Conservation (phyloP, 306 rosid species). For the Sesbania bispinosa region DNA sequence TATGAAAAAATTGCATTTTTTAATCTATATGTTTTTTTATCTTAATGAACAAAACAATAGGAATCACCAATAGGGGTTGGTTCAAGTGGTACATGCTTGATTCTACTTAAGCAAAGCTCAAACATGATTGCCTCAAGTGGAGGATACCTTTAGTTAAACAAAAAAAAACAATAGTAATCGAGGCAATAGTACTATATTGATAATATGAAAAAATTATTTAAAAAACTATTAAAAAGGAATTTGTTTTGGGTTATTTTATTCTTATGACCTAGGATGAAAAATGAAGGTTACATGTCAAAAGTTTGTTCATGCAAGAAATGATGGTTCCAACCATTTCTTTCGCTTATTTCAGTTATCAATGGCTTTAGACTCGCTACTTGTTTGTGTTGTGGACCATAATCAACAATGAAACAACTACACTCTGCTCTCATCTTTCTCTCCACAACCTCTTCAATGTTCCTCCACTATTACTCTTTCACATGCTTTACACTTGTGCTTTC, state of each 20-base stretch:
- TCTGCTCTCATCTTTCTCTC: constrained; percentile 13
- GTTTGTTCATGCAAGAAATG: background rate
- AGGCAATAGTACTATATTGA: background rate
- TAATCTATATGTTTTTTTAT: too few relatives aligned
- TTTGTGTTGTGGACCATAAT: constrained; percentile 22
- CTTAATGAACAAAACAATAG: too few relatives aligned
- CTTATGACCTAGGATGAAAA: background rate
- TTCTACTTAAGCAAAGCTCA: too few relatives aligned
- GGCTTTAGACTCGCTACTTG: constrained; percentile 59
- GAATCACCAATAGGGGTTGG: too few relatives aligned
- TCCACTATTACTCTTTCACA: background rate
- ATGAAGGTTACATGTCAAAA: background rate
- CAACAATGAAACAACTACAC: constrained; percentile 24
- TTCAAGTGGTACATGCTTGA: too few relatives aligned
- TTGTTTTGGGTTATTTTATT: too few relatives aligned
- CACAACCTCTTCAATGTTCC: constrained; percentile 12
- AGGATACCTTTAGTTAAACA: too few relatives aligned
- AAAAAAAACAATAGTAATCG: background rate
- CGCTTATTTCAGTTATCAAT: constrained; percentile 39
- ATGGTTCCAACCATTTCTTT: constrained; percentile 34
- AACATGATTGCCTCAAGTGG: too few relatives aligned
- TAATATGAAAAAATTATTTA: background rate
- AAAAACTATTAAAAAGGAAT: background rate
- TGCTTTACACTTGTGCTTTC: background rate
- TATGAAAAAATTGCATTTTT: too few relatives aligned